phyloP scores from a whole-genome alignment of 169 alveolate species.

The Cryptosporidium muris region DNA sequence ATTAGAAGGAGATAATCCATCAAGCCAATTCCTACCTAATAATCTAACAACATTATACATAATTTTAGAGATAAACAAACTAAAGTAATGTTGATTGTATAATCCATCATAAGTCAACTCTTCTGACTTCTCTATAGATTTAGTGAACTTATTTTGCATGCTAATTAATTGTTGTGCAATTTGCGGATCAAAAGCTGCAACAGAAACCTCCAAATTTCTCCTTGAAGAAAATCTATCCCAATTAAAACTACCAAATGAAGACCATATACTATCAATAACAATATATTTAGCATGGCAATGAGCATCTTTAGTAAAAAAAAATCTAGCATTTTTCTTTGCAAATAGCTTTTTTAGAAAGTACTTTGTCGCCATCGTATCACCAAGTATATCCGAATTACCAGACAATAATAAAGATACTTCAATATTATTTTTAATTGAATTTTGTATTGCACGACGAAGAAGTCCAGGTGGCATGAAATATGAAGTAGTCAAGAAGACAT shows the following conservation, averaged over 20 bases:
- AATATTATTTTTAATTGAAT: constrained; percentile 77
- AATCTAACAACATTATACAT: constrained; percentile 16
- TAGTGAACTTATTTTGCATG: constrained; percentile 45
- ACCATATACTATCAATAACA: constrained; percentile 67
- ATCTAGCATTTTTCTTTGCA: constrained; percentile 16
- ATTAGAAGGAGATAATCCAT: neutral
- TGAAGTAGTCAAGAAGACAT: constrained; percentile 81
- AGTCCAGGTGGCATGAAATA: constrained; percentile 85
- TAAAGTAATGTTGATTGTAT: constrained; percentile 10
- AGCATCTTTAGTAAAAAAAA: constrained; percentile 50
- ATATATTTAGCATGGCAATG: constrained; percentile 70
- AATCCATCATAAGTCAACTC: constrained; percentile 31
- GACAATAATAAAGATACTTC: constrained; percentile 79
- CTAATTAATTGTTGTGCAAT: constrained; percentile 18
- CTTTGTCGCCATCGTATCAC: constrained; percentile 82
- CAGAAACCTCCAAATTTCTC: constrained; percentile 61
- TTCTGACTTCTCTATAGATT: constrained; percentile 23
- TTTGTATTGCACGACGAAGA: constrained; percentile 77
- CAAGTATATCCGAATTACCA: constrained; percentile 83
- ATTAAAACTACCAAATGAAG: constrained; percentile 69
- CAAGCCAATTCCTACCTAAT: constrained; percentile 1
- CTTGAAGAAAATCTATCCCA: constrained; percentile 63
- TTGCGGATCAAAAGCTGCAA: constrained; percentile 61
- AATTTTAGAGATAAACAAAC: constrained; percentile 10
- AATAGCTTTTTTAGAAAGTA: constrained; percentile 78